These are phyloP conservation scores for Biscogniauxia mediterranea DNA, from an alignment of 2,329 filamentous ascomycete genomes.

Conservation along the genomic window DNA sequence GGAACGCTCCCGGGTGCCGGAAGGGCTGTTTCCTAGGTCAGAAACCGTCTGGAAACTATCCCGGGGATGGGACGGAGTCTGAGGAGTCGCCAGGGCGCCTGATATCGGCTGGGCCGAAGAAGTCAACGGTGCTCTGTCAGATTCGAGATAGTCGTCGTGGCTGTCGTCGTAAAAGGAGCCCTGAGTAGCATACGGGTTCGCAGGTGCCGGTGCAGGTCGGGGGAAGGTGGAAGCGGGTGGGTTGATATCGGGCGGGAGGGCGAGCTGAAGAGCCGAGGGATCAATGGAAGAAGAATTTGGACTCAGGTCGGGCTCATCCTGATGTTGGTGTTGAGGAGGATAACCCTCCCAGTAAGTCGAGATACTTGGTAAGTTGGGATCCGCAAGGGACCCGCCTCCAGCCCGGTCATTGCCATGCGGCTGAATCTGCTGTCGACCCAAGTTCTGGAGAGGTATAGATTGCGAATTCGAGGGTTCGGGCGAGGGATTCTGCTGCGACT, in stretches of 20 bases:
- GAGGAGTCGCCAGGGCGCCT: conserved; percentile 43
- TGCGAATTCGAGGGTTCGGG: conserved; percentile 46
- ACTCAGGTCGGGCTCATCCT: conserved; percentile 33
- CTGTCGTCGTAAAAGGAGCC: conserved; percentile 44
- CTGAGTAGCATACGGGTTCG: conserved; percentile 33
- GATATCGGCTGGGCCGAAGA: conserved; percentile 55
- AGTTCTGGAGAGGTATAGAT: conserved; percentile 71
- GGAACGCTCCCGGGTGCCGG: conserved; percentile 41
- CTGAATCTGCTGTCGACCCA: conserved; percentile 36
- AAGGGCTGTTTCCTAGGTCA: conserved; percentile 52
- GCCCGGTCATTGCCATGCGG: conserved; percentile 19
- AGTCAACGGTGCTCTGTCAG: conserved; percentile 58
- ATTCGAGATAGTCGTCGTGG: conserved; percentile 47
- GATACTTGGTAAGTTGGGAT: conserved; percentile 39
- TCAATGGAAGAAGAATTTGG: conserved; percentile 55
- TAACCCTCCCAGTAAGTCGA: conserved; percentile 55
- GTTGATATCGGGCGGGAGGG: conserved; percentile 52
- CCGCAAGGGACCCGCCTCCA: conserved; percentile 22
- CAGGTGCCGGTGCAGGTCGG: conserved; percentile 25
- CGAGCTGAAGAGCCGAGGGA: conserved; percentile 50
- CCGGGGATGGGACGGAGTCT: conserved; percentile 41
- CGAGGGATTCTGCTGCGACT: conserved; percentile 43
- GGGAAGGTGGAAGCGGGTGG: conserved; percentile 29
- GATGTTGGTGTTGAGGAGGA: conserved; percentile 39
- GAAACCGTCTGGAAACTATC: conserved; percentile 59